Base-by-base conservation (phyloP, 176 grass and related monocot species). In the Oryza glumipatula region DNA sequence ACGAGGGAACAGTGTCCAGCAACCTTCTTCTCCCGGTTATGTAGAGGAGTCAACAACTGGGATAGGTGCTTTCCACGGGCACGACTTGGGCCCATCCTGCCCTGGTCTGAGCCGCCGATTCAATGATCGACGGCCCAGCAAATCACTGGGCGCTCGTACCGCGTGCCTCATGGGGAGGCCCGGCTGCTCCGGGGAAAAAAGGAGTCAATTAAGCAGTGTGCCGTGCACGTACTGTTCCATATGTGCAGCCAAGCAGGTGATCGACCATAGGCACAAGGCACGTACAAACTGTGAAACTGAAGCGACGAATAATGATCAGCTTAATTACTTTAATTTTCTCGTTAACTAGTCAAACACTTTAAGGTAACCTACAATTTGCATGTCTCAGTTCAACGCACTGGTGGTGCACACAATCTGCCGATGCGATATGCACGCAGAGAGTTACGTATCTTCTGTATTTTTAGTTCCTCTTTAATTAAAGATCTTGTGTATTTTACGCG, bases 91-190 rank as follows among this genome's bases (percentile, higher is more conserved):
- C 3, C 24, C 14, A 4, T 41, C 23, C 46, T 46, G 13, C 47
- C 24, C 11, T 16, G 8, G 26, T 19, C 14, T 73, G 45, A 52
- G 45, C n/a, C 28, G 45, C 12, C 5, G 43, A 70, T 54, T 23
- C 32, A 12, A 70, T 0, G 30, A 66, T 38, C 19, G 47, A 52
- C 32, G 41, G 24, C 4, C 11, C 10, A 48, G 63, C 9, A 30
- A 24, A 44, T 30, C 16, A 36, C 8, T 22, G 8, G 44, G 60
- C 8, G 60, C 60, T 13, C 30, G 43, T 68, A 13, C 32, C 14
- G 64, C 82, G 46, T 84, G 73, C 64, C 48, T 68, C 51, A 84
- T 84, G 73, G 46, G 63, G 64, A 56, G 73, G 47, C 73, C 61
- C 28, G 14, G 46, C 64, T 58, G 47, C 73, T 52, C 64, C 65